Evolutionary conservation across 2,329 filamentous ascomycete species (phyloP), one percentile per base, ranked within the genome.

Genomic region (Cladophialophora carrionii): DNA sequence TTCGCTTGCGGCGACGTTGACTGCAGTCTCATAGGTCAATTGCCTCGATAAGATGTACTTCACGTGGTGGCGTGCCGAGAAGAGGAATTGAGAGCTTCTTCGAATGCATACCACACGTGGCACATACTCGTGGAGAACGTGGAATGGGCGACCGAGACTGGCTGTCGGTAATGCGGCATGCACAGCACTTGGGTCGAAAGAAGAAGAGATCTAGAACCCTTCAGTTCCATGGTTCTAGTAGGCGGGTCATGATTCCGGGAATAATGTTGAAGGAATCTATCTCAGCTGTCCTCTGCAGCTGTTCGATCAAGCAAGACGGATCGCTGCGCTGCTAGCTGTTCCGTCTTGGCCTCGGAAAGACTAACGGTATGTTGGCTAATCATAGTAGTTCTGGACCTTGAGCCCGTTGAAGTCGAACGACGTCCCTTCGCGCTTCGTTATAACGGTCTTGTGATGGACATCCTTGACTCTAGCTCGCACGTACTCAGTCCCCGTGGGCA

Each of bases 391-490:
- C 52, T 74, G 71, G 14, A 78, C 77, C 51, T 75, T 77, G 57
- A 79, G 58, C 1, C 77, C 77, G 60, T 79, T 79, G 68, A 79
- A 81, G 64, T 80, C 76, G 57, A 81, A 81, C 4, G 75, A 73
- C 2, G 79, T 82, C 1, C 79, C 79, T 41, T 79, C 78, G 17
- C 79, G 73, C 61, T 77, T 79, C 34, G 80, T 78, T 43, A 81
- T 48, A 4, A 82, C 78, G 6, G 75, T 77, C 73, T 79, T 81
- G 61, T 80, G 65, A 69, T 82, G 80, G 37, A 82, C 79, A 68
- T 82, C 79, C 71, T 77, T 80, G 26, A 81, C 80, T 8, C 80
- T 73, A 1, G 79, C 80, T 2, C 80, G 75, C 12, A 82, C 79
- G 62, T 81, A 82, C 51, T 81, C 79, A 1, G 78, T 80, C 0